Conservation (phyloP, 2,329 filamentous ascomycete species). For the Parastagonospora nodorum region DNA sequence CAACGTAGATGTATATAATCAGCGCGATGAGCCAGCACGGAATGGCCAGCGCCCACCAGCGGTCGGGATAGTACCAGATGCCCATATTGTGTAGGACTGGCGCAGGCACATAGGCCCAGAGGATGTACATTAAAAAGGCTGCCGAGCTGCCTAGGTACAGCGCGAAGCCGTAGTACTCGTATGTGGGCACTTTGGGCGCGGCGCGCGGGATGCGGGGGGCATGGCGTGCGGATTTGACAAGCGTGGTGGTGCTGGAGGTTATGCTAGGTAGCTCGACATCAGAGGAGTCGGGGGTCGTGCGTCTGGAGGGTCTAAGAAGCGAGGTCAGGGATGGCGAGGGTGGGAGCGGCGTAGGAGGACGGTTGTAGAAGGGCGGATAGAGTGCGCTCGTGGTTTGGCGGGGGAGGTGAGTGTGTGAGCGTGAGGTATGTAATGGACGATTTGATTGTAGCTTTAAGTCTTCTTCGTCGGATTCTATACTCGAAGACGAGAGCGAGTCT, state of each 20-base stretch:
- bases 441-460: constrained; percentile 19
- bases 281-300: constrained; percentile 88
- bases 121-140: constrained; percentile 73
- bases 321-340: constrained; percentile 92
- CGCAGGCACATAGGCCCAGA: constrained; percentile 90
- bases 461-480: constrained; percentile 18
- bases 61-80: constrained; percentile 94
- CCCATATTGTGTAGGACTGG: constrained; percentile 91
- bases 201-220: constrained; percentile 76
- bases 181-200: constrained; percentile 93
- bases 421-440: constrained; percentile 50
- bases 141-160: constrained; percentile 88
- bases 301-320: constrained; percentile 83
- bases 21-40: constrained; percentile 88
- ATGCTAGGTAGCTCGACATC: constrained; percentile 69
- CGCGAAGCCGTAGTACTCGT: constrained; percentile 99
- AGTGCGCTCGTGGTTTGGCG: constrained; percentile 41
- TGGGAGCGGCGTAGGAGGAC: constrained; percentile 91
- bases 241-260: constrained; percentile 59
- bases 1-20: constrained; percentile 91
- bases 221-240: constrained; percentile 62
- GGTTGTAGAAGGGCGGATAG: constrained; percentile 93
- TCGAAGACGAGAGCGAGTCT: constrained; percentile 16
- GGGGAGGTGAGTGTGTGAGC: constrained; percentile 52
- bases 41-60: constrained; percentile 96